Evolutionary conservation across 345 rosid genomes (phyloP), one percentile per base, ranked within the genome.

Genomic region (Luvunga scandens): DNA sequence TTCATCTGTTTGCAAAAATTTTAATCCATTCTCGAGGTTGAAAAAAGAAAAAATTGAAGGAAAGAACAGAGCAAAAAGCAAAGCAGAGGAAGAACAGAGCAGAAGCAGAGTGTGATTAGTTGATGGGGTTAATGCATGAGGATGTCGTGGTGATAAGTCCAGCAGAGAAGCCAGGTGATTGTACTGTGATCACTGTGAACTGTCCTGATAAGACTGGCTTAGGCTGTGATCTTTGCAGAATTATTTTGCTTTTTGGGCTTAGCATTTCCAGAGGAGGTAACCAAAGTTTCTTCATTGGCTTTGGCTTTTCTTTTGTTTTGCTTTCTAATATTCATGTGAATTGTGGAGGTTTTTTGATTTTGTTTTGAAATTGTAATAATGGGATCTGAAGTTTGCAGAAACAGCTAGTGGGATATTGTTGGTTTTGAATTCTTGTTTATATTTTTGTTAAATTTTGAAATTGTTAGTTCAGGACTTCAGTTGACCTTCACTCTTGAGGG

Each of bases 161-260:
- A 36, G 80, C 89, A 24, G 82, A 87, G 84, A 85, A 81, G 45
- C 75, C 79, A 7, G 88, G 84, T 33, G 90, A 83, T 56, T 33
- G 77, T 30, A 86, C 90, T 77, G 84, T 86, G 72, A 84, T 91
- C 71, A 85, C 93, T 1, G 90, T 91, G 18, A 91, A 88, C 81
- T 91, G 95, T 53, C 91, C 93, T 25, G 95, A 91, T 68, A 91
- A 91, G 81, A 89, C 91, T 33, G 93, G 95, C 6, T 81, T 89
- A 33, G 95, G 95, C 31, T 91, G 91, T 85, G 95, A 91, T 79
- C 74, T 91, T 84, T 88, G 93, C 81, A 83, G 95, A 84, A 61
- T 87, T 71, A 82, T 89, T 42, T 84, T 91, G 84, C 86, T 83
- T 2, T 91, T 89, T 85, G 89, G 90, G 0, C 59, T 88, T 50